Conservation (phyloP, 2,329 filamentous ascomycete genomes). For the Trichoderma endophyticum region DNA sequence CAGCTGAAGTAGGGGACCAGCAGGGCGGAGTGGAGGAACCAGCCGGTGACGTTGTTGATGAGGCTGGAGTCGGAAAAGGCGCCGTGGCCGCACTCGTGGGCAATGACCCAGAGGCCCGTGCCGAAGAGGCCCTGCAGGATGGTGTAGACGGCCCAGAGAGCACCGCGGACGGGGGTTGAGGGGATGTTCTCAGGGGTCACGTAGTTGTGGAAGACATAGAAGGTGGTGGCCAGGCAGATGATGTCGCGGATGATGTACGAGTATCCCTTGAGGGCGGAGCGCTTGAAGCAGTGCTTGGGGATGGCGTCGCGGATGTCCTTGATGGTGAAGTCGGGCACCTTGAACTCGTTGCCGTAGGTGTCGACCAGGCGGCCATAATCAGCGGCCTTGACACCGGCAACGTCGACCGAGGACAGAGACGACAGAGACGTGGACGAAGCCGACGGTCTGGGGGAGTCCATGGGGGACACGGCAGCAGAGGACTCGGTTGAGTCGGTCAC, state of each 20-base stretch:
- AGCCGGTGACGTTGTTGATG: slow-evolving; percentile 89
- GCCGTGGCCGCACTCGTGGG: slow-evolving; percentile 97
- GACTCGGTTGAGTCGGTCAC: slow-evolving; percentile 51
- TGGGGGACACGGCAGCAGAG: slow-evolving; percentile 56
- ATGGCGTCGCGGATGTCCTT: slow-evolving; percentile 97
- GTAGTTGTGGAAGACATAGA: slow-evolving; percentile 85
- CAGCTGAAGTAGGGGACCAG: slow-evolving; percentile 98
- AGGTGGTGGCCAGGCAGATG: slow-evolving; percentile 67
- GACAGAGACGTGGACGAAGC: slow-evolving; percentile 90
- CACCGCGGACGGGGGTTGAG: slow-evolving; percentile 62
- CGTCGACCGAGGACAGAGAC: slow-evolving; percentile 70
- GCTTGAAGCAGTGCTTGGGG: slow-evolving; percentile 93
- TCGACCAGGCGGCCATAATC: slow-evolving; percentile 70
- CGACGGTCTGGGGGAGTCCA: slow-evolving; percentile 58
- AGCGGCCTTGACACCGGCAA: slow-evolving; percentile 31
- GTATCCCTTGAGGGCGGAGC: slow-evolving; percentile 72
- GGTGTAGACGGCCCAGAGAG: slow-evolving; percentile 64
- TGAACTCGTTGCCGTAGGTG: slow-evolving; percentile 92
- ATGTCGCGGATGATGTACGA: slow-evolving; percentile 83
- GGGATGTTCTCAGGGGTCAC: slow-evolving; percentile 82
- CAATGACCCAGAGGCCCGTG: slow-evolving; percentile 93
- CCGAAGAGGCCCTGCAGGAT: slow-evolving; percentile 87
- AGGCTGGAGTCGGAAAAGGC: slow-evolving; percentile 91
- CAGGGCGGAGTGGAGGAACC: slow-evolving; percentile 82
- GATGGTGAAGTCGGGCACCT: slow-evolving; percentile 93